These are phyloP conservation scores for Striga asiatica DNA, from an alignment of 257 asterid genomes.

Conservation along the genomic window DNA sequence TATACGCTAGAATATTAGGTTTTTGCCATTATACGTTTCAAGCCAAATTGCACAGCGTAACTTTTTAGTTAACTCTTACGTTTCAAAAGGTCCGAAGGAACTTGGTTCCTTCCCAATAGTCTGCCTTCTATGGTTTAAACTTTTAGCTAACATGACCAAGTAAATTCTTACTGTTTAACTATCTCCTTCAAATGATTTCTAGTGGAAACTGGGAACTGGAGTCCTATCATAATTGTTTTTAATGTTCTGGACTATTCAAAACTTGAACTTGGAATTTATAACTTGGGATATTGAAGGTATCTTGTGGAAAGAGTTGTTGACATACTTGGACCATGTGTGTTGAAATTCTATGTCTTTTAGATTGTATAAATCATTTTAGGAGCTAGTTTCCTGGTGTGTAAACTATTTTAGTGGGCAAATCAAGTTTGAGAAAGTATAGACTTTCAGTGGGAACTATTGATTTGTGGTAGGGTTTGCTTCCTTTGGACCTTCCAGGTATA, in stretches of 20 bases:
- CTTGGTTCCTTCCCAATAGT: too few relatives aligned
- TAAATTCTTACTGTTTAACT: neutral
- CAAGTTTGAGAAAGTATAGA: too few relatives aligned
- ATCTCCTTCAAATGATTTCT: neutral
- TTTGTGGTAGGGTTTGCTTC: too few relatives aligned
- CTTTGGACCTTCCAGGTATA: too few relatives aligned
- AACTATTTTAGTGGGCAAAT: neutral
- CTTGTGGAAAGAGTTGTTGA: neutral
- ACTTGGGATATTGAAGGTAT: neutral
- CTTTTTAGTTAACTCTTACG: neutral
- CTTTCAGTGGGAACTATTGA: too few relatives aligned
- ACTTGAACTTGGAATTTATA: neutral
- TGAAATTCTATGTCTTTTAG: neutral
- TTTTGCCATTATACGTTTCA: neutral
- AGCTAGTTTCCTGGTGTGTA: neutral
- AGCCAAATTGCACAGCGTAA: neutral
- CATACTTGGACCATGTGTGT: neutral
- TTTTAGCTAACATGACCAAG: too few relatives aligned
- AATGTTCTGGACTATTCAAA: neutral
- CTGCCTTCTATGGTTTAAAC: too few relatives aligned
- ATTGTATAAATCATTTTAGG: neutral
- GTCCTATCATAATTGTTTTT: neutral
- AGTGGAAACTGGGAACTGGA: neutral
- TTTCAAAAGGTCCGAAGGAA: too few relatives aligned
- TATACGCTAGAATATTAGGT: too few relatives aligned